phyloP scores from a whole-genome alignment of 768 basidiomycete genomes.

The Mycena rebaudengoi region DNA sequence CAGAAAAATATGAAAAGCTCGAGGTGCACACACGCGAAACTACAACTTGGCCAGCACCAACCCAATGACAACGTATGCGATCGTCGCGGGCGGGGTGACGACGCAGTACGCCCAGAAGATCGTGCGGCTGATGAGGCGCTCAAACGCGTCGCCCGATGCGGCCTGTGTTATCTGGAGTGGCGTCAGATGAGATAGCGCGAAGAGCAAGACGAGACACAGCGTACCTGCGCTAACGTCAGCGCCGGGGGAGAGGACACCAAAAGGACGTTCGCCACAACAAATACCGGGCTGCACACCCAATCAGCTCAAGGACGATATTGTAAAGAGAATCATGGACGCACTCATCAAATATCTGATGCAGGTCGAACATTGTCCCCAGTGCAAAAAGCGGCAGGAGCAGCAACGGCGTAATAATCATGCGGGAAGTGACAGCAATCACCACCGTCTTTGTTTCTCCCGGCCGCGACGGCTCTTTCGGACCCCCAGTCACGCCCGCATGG shows the following conservation, averaged over 20 bases:
- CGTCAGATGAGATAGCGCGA: not conserved
- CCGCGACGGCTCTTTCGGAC: conserved; percentile 25
- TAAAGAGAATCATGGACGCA: conserved; percentile 55
- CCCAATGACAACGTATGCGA: conserved; percentile 79
- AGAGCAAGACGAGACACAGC: conserved; percentile 15
- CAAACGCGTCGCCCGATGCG: conserved; percentile 86
- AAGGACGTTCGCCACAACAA: conserved; percentile 85
- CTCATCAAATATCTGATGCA: conserved; percentile 78
- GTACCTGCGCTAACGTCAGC: conserved; percentile 62
- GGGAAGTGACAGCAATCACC: conserved; percentile 78
- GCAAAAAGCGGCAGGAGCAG: conserved; percentile 82
- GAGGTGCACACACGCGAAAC: no score
- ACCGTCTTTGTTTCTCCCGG: conserved; percentile 86
- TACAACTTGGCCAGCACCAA: conserved; percentile 66
- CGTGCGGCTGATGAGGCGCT: conserved; percentile 88
- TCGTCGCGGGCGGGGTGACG: conserved; percentile 86
- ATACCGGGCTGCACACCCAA: conserved; percentile 70
- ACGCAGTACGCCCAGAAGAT: conserved; percentile 95
- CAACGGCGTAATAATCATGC: conserved; percentile 89
- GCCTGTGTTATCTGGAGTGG: conserved; percentile 90
- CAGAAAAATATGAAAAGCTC: no score
- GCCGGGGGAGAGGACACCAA: conserved; percentile 88
- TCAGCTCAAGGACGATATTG: conserved; percentile 12
- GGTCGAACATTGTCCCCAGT: conserved; percentile 62
- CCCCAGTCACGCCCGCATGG: not conserved